phyloP scores from a whole-genome alignment of 805 yeast genomes.

The Lipomyces kockii region DNA sequence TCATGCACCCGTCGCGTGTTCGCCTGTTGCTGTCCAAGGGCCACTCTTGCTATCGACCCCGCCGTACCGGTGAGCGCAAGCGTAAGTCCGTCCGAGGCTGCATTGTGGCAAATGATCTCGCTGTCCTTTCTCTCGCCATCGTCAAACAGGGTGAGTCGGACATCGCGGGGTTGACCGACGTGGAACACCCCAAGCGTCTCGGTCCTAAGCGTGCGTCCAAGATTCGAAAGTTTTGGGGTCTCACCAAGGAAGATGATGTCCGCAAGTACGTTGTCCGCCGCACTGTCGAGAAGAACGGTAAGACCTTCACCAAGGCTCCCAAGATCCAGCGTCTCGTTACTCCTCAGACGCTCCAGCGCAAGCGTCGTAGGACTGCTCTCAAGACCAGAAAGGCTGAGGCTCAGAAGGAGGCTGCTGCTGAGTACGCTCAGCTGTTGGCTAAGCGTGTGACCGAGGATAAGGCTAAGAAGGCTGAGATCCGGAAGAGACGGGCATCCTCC shows the following conservation, averaged over 20 bases:
- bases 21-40: slow-evolving; percentile 91
- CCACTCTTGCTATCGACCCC: slow-evolving; percentile 99
- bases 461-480: slow-evolving; percentile 97
- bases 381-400: slow-evolving; percentile 97
- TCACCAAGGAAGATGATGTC: slow-evolving; percentile 90
- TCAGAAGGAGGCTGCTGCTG: slow-evolving; percentile 99
- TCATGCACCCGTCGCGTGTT: slow-evolving; percentile 99
- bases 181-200: slow-evolving; percentile 96
- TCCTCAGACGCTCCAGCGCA: slow-evolving; percentile 98
- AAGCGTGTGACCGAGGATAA: slow-evolving; percentile 97
- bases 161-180: slow-evolving; percentile 93
- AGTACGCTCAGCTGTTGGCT: slow-evolving; percentile 98
- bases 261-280: slow-evolving; percentile 95
- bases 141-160: slow-evolving; percentile 97
- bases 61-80: slow-evolving; percentile 99
- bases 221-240: slow-evolving; percentile 99
- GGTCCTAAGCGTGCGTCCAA: slow-evolving; percentile 99
- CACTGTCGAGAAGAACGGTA: slow-evolving; percentile 81
- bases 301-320: slow-evolving; percentile 99
- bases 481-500: slow-evolving; percentile 99
- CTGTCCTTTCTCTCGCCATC: slow-evolving; percentile 90
- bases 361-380: slow-evolving; percentile 92
- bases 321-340: slow-evolving; percentile 99
- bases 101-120: slow-evolving; percentile 95
- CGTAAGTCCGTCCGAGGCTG: slow-evolving; percentile 99